Base-by-base conservation (phyloP, 2,329 filamentous ascomycete genomes). In the Sporothrix protearum region DNA sequence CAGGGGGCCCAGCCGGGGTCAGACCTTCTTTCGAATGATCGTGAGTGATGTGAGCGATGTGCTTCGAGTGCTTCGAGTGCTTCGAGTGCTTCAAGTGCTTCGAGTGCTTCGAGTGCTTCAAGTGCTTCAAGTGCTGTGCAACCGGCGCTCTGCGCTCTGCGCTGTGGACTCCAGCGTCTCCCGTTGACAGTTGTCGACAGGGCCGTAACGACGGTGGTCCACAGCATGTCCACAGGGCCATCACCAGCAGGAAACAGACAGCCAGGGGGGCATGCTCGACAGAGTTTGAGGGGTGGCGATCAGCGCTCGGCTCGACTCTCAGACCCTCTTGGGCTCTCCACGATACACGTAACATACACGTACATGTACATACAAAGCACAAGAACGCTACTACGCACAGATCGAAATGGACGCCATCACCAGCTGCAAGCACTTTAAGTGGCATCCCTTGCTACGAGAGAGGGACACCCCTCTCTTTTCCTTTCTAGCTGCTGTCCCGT, bases 401-500 rank as follows among this genome's bases (percentile, higher is more conserved):
- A 45, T n/a, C 36, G 30, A 45, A 30, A 51, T n/a, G 14, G 49
- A 19, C 47, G 55, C 28, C 25, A 55, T 25, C 47, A 10, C 49
- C 30, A 49, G 49, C 66, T 68, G 66, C 66, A 68, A 28, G 67
- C 67, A 69, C 67, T 57, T 69, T 25, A 53, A 57, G 28, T 5
- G 6, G 6, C 25, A 22, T 69, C 67, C 67, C 67, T 69, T 69
- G 67, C 64, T 68, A 53, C 9, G 59, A 25, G 28, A 30, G 14
- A 28, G 53, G 3, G 53, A 16, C 59, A 42, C 22, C 14, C n/a
- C 33, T 14, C 19, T 25, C n/a, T 19, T 2, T 33, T 30, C 49
- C 6, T 5, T 7, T 25, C 3, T 16, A n/a, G 6, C 57, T n/a
- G 55, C 6, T n/a, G 6, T 39, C 33, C 19, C 9, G 22, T 30